Base-by-base conservation (phyloP, 1,284 basidiomycete species). In the Sporisorium iseilematis-ciliati region DNA sequence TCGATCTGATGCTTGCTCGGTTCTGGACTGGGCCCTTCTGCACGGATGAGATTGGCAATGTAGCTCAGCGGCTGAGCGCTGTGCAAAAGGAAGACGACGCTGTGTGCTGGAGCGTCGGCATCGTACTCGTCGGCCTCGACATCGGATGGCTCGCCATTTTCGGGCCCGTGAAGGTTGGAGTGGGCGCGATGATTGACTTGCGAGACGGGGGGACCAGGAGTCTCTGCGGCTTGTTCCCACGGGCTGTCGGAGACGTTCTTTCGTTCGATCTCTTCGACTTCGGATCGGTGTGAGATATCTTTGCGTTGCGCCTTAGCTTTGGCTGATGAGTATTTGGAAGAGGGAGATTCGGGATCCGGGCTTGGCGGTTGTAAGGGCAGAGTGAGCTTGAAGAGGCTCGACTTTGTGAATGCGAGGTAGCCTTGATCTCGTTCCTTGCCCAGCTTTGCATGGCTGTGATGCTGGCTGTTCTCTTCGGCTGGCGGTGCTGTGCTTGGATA, bases 371-470 rank as follows among this genome's bases (percentile, higher is more conserved):
- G 67, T 12, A 78, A 59, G 1, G 76, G 76, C 3, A 78, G 57
- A 0, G 76, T 78, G 25, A 78, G 65, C 64, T 81, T 81, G 77
- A 81, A 81, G 43, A 81, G 78, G 16, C 77, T 79, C 20, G 79
- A 67, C 59, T 80, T 78, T 29, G 80, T 81, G 50, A 81, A 81
- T 16, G 78, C 74, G 16, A 81, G 72, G 53, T 81, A 80, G 52
- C 80, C 76, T 38, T 75, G 66, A 35, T 75, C 75, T 10, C 51
- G 57, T 41, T 75, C 65, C 6, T 33, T 48, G 45, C 61, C 64
- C 3, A 59, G 54, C 26, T 65, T 67, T 5, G 16, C 14, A 12
- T 50, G 42, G 10, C 35, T n/a, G 38, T 58, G 52, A 50, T 78
- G 65, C 7, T 65, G 50, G 57, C 72, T 72, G 52, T 71, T 74